Evolutionary conservation across 495 filamentous ascomycete species (phyloP).

Genomic region (Bathelium albidoporum): DNA sequence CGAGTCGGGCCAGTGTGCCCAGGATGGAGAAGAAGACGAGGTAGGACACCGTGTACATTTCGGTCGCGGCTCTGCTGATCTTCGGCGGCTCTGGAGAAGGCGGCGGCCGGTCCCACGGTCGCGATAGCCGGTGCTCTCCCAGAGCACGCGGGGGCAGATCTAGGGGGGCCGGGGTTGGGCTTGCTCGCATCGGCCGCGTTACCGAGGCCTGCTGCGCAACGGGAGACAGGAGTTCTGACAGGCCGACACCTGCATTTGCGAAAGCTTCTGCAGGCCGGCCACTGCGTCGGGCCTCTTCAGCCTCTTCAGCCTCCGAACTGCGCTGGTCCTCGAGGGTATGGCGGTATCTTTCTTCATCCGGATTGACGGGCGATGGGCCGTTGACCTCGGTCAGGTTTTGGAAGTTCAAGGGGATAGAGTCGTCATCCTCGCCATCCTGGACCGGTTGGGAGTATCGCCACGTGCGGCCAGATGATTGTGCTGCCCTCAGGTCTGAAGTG

Average conservation of each 20-base stretch:
- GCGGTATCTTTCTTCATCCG: background rate
- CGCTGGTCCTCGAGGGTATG: conserved; percentile 6
- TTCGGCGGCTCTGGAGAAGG: background rate
- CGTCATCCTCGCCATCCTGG: background rate
- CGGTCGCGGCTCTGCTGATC: conserved; percentile 32
- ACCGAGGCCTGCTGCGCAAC: background rate
- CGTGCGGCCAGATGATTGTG: background rate
- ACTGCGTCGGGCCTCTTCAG: background rate
- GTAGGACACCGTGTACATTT: conserved; percentile 69
- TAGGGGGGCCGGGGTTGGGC: background rate
- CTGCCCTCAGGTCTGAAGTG: background rate
- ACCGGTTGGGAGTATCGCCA: background rate
- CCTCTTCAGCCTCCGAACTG: background rate
- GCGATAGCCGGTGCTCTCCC: background rate
- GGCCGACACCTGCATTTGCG: background rate
- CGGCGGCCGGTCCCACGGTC: background rate
- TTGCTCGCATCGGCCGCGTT: background rate
- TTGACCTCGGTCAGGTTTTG: conserved; percentile 19
- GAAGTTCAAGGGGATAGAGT: conserved; percentile 6
- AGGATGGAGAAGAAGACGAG: conserved; percentile 79
- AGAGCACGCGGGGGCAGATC: background rate
- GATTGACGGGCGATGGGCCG: conserved; percentile 11
- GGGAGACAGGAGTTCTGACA: background rate
- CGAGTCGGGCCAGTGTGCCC: conserved; percentile 76
- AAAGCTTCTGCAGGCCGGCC: background rate